Percentiles rank a stretch among this genome's conserved stretches.
Conservation (phyloP, 2,329 filamentous ascomycete species). For the Trichoderma guizhouense region DNA sequence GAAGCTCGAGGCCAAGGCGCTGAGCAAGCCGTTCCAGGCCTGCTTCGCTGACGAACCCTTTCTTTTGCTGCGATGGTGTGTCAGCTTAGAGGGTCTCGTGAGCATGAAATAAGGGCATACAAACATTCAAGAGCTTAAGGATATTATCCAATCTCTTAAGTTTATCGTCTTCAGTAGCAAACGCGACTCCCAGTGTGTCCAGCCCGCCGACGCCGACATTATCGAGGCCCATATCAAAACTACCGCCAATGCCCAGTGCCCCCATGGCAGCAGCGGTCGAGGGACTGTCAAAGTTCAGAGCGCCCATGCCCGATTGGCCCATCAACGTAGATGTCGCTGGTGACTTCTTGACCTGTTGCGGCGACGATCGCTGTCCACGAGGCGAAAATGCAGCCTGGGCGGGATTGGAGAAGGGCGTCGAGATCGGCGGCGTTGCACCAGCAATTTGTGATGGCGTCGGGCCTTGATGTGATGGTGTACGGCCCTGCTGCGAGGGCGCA, state of each 20-base stretch:
- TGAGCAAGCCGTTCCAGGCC: slow-evolving; percentile 69
- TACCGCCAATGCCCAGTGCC: slow-evolving; percentile 47
- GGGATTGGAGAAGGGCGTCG: slow-evolving; percentile 61
- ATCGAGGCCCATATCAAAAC: slow-evolving; percentile 53
- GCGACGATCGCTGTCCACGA: slow-evolving; percentile 55
- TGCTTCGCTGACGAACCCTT: slow-evolving; percentile 68
- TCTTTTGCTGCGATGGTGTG: slow-evolving; percentile 36
- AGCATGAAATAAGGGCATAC: slow-evolving; percentile 19
- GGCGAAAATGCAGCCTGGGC: slow-evolving; percentile 59
- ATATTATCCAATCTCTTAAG: slow-evolving; percentile 53
- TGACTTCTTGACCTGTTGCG: slow-evolving; percentile 62
- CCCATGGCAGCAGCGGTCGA: slow-evolving; percentile 61
- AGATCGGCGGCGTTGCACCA: slow-evolving; percentile 61
- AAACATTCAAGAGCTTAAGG: slow-evolving; percentile 48
- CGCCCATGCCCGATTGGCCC: slow-evolving; percentile 42
- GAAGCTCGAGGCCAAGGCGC: slow-evolving; percentile 61
- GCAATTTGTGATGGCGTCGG: slow-evolving; percentile 43
- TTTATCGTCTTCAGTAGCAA: slow-evolving; percentile 52
- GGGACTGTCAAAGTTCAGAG: slow-evolving; percentile 62
- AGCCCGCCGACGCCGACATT: slow-evolving; percentile 48
- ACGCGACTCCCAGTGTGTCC: slow-evolving; percentile 36
- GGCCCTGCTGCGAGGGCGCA: slow-evolving; percentile 40
- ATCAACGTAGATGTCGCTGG: slow-evolving; percentile 51
- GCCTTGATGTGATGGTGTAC: slow-evolving; percentile 41
- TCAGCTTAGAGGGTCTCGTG: slow-evolving; percentile 8